Base-by-base conservation (phyloP, 768 basidiomycete species). In the Neoboletus brunneissimus region DNA sequence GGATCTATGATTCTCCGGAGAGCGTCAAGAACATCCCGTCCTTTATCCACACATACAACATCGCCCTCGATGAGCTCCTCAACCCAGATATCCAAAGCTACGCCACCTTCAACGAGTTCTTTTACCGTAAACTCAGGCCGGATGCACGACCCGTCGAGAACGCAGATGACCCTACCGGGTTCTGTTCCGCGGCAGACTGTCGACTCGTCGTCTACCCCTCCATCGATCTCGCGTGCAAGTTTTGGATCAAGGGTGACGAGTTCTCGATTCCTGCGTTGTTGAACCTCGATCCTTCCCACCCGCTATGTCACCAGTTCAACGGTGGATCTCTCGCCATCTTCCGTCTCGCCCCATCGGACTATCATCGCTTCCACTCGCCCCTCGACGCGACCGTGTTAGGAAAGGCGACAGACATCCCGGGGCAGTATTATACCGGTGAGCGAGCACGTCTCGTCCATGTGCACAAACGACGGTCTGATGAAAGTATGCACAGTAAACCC, bases 351-450 rank as follows among this genome's bases (percentile, higher is more conserved):
- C 91, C 89, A 0, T 79, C 84, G 10, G 90, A 92, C 66, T 91
- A 91, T 63, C 90, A 92, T 66, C 83, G 89, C 15, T 91, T 88
- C 78, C 89, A 90, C 59, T 81, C 81, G 34, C 87, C 88, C 15
- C 73, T 87, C 27, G 84, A 86, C 51, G 84, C 78, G 37, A 77
- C 74, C 12, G 68, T 86, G 20, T 25, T 46, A 2, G 72, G 77
- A 11, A 76, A 79, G 37, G 64, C 75, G 8, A 70, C 56, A 3
- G 71, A 84, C 60, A 74, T 85, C 5, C 74, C 78, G 0, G 84
- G 85, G 2, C 75, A 85, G 56, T 85, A 84, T 61, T 87, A 83
- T 60, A 86, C 85, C 1, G 84, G 81, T 83, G 38, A 51, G 73
- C 53, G 1, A 4, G 1, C 12, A 5, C 37, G 0, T 40, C 13